Evolutionary conservation across 257 asterid genomes (phyloP).

Genomic region (Solanum arcanum): DNA sequence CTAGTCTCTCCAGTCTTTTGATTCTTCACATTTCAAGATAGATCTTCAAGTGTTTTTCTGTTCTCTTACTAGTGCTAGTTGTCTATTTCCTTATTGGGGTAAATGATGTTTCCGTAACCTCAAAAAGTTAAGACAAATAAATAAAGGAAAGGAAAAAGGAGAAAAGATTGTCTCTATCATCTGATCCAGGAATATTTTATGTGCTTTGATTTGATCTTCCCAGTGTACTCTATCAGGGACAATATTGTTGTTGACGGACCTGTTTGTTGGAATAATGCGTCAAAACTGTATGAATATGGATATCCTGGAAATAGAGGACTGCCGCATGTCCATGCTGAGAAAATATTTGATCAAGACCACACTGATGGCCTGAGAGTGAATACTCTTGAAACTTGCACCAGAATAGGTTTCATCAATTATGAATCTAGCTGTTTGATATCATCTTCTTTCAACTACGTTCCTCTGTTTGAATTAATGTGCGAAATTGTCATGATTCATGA

Average conservation of each 20-base stretch:
- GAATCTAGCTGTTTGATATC: slow-evolving; percentile 28
- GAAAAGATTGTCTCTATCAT: neutral
- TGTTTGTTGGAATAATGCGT: slow-evolving; percentile 10
- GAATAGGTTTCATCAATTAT: slow-evolving; percentile 11
- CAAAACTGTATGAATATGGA: slow-evolving; percentile 18
- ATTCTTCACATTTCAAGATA: neutral
- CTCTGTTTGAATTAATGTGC: slow-evolving; percentile 54
- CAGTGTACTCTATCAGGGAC: slow-evolving; percentile 60
- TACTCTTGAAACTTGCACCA: slow-evolving; percentile 10
- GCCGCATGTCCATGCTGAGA: slow-evolving; percentile 13
- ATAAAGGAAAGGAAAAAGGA: neutral
- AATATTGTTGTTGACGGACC: slow-evolving; percentile 43
- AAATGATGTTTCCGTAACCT: neutral
- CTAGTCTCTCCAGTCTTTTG: neutral
- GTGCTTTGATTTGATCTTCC: slow-evolving; percentile 34
- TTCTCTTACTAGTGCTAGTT: neutral
- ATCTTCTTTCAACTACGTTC: slow-evolving; percentile 28
- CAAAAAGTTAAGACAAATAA: neutral
- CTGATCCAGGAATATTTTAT: slow-evolving; percentile 13
- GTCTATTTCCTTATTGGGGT: neutral
- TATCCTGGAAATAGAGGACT: slow-evolving; percentile 20
- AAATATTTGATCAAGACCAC: slow-evolving; percentile 23
- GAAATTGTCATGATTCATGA: slow-evolving; percentile 28
- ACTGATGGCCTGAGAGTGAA: slow-evolving; percentile 12
- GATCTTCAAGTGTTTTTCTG: neutral